Percentiles rank a stretch among this genome's conserved stretches.
phyloP scores from a whole-genome alignment of 2,329 filamentous ascomycete species.

The Amesomyces nigricolor region DNA sequence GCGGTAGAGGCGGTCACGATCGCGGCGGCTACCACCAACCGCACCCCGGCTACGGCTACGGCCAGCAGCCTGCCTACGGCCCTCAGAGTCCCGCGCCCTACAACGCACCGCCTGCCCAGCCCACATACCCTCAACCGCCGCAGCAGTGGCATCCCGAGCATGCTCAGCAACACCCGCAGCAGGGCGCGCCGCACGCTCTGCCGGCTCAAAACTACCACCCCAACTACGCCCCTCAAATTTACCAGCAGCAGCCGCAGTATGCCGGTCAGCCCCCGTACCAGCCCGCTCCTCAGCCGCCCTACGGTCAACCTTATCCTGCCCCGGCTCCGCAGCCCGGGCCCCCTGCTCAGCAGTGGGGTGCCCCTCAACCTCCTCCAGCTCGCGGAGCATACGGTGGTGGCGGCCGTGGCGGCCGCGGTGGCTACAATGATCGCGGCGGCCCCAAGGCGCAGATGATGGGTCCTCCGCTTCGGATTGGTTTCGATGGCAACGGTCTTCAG shows the following conservation, averaged over 20 bases:
- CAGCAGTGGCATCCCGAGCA: slow-evolving; percentile 38
- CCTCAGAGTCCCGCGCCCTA: slow-evolving; percentile 28
- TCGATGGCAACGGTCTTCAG: slow-evolving; percentile 36
- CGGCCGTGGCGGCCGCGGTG: slow-evolving; percentile 38
- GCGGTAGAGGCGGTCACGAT: slow-evolving; percentile 36
- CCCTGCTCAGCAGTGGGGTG: slow-evolving; percentile 40
- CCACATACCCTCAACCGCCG: slow-evolving; percentile 38
- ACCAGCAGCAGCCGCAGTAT: slow-evolving; percentile 35
- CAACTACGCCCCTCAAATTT: slow-evolving; percentile 53
- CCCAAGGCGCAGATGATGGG: slow-evolving; percentile 42
- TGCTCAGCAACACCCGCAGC: slow-evolving; percentile 36
- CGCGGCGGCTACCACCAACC: slow-evolving; percentile 40
- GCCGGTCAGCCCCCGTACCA: slow-evolving; percentile 23
- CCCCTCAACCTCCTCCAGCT: slow-evolving; percentile 29
- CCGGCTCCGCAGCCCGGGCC: slow-evolving; percentile 31
- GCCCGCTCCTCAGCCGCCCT: slow-evolving; percentile 28
- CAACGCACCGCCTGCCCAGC: slow-evolving; percentile 30
- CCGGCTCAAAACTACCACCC: slow-evolving; percentile 53
- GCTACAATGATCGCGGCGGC: slow-evolving; percentile 37
- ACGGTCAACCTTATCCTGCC: slow-evolving; percentile 31
- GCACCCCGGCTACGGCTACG: slow-evolving; percentile 41
- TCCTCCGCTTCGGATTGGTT: slow-evolving; percentile 50
- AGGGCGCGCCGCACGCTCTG: slow-evolving; percentile 43
- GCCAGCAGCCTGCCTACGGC: slow-evolving; percentile 32
- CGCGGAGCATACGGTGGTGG: slow-evolving; percentile 33